A percentile compares a stretch with the other conserved stretches of the same genome.
Conservation (phyloP, 2,329 filamentous ascomycete species). For the Metarhizium rileyi region DNA sequence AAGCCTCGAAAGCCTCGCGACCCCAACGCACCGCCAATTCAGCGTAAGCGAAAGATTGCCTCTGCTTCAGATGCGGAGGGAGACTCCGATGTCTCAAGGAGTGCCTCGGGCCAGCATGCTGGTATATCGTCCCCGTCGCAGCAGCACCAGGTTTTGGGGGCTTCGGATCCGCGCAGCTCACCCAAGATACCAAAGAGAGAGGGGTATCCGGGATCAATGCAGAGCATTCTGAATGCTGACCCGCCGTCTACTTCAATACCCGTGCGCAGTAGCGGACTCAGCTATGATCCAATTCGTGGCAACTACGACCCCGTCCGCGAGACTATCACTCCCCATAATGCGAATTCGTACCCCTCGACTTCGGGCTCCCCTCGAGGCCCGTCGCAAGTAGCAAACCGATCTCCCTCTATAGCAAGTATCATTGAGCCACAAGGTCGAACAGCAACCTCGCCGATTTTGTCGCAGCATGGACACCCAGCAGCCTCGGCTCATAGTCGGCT, state of each 20-base stretch:
- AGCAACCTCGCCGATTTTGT: constrained; percentile 19
- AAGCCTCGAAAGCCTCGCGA: constrained; percentile 49
- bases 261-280: constrained; percentile 62
- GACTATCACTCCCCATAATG: constrained; percentile 46
- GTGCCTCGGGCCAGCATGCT: constrained; percentile 15
- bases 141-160: constrained; percentile 15
- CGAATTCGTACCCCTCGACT: constrained; percentile 35
- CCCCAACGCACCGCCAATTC: constrained; percentile 44
- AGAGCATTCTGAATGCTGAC: constrained; percentile 46
- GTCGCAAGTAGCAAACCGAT: constrained; percentile 32
- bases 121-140: constrained; percentile 13
- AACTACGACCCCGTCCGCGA: constrained; percentile 56
- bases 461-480: constrained; percentile 19
- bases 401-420: constrained; percentile 83
- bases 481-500: constrained; percentile 20
- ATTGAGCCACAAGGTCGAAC: constrained; percentile 48
- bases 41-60: constrained; percentile 45
- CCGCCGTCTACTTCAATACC: constrained; percentile 32
- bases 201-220: constrained; percentile 41
- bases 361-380: constrained; percentile 40
- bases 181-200: constrained; percentile 44
- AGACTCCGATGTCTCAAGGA: constrained; percentile 17
- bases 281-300: constrained; percentile 85
- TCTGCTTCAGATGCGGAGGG: constrained; percentile 28
- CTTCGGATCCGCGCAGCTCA: constrained; percentile 22